Conservation (phyloP, 164 flowering plant genomes). For the Stephania cephalantha region DNA sequence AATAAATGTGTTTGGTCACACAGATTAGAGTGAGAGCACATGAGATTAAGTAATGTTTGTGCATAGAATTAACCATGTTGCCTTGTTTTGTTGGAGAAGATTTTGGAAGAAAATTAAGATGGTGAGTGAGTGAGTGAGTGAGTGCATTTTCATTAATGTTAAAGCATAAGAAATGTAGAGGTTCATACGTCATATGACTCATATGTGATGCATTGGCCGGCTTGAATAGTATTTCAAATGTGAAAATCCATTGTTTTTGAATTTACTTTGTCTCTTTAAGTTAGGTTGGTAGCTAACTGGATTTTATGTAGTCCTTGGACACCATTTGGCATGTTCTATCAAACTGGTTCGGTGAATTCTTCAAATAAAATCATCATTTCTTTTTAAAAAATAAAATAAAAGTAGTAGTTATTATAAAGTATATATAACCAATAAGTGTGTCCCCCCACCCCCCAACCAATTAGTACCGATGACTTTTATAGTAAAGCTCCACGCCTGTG, state of each 20-base stretch:
- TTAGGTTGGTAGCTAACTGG: not conserved
- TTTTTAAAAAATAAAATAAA: too few relatives aligned
- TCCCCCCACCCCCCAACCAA: too few relatives aligned
- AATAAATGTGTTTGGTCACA: constrained; percentile 7
- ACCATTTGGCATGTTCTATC: not conserved
- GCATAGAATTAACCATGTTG: constrained; percentile 17
- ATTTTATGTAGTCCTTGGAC: not conserved
- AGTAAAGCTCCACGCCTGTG: too few relatives aligned
- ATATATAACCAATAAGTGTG: too few relatives aligned
- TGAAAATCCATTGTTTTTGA: not conserved
- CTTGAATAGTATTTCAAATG: not conserved
- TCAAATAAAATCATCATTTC: too few relatives aligned
- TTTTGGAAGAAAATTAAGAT: not conserved
- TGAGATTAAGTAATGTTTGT: constrained; percentile 1
- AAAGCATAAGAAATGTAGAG: not conserved
- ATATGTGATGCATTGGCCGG: not conserved
- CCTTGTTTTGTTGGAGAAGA: not conserved
- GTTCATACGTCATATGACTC: not conserved
- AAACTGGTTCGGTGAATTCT: too few relatives aligned
- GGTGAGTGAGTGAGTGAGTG: not conserved
- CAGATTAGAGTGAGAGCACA: constrained; percentile 6
- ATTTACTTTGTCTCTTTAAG: not conserved
- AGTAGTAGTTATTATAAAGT: too few relatives aligned
- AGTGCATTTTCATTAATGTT: not conserved
- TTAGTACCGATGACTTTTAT: too few relatives aligned